A percentile compares a stretch with the other conserved stretches of the same genome.
These are phyloP conservation scores for Chenopodium album DNA, from an alignment of 148 eudicot genomes.

Conservation along the genomic window DNA sequence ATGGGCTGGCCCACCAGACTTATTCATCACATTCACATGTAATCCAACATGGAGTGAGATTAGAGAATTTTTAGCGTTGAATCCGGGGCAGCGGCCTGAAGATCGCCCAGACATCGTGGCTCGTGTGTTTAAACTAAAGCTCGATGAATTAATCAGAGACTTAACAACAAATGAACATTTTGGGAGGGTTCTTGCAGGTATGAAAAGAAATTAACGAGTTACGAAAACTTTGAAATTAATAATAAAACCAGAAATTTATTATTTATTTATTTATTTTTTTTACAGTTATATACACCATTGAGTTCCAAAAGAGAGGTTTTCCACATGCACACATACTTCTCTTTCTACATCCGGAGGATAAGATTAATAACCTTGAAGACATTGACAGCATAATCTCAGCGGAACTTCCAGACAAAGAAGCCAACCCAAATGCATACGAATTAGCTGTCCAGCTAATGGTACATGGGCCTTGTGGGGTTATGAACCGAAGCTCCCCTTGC, in stretches of 20 bases:
- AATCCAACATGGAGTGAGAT: constrained; percentile 33
- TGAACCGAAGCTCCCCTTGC: not conserved
- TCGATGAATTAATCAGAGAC: constrained; percentile 9
- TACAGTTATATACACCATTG: constrained; percentile 27
- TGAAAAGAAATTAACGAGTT: too few species aligned
- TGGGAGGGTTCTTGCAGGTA: constrained; percentile 10
- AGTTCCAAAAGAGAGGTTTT: constrained; percentile 24
- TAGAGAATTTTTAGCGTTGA: not conserved
- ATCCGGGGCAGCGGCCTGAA: not conserved
- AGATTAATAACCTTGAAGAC: constrained; percentile 4
- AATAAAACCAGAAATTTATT: too few species aligned
- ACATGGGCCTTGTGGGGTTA: constrained; percentile 6
- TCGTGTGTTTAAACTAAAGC: constrained; percentile 30
- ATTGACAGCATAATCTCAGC: constrained; percentile 22
- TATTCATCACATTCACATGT: constrained; percentile 26
- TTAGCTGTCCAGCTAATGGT: not conserved
- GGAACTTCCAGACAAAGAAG: constrained; percentile 16
- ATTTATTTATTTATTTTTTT: not conserved
- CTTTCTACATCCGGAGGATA: constrained; percentile 8
- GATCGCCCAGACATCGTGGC: constrained; percentile 24
- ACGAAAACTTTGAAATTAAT: too few species aligned
- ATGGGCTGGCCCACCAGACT: constrained; percentile 9
- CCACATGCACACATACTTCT: constrained; percentile 16
- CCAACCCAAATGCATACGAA: not conserved
- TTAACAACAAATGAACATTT: not conserved